phyloP scores from a whole-genome alignment of 768 basidiomycete species.

The Cystoderma amianthinum region DNA sequence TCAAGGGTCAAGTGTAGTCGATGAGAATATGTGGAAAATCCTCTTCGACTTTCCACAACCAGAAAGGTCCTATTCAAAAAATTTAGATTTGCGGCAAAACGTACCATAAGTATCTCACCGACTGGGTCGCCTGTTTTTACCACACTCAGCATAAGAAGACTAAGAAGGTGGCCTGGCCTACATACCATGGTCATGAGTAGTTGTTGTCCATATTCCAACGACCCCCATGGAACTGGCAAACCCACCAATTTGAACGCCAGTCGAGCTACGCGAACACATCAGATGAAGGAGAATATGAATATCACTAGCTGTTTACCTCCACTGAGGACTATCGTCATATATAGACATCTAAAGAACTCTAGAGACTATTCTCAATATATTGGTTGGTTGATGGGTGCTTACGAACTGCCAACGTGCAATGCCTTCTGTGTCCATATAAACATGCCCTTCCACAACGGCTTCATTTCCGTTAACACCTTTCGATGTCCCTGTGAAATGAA shows the following conservation, averaged over 20 bases:
- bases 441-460: slow-evolving; percentile 40
- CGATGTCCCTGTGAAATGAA: slow-evolving; percentile 42
- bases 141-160: not conserved
- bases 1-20: slow-evolving; percentile 19
- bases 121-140: slow-evolving; percentile 49
- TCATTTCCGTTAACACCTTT: slow-evolving; percentile 34
- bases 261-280: slow-evolving; percentile 34
- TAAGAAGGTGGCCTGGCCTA: slow-evolving; percentile 2
- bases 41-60: slow-evolving; percentile 58
- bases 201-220: slow-evolving; percentile 64
- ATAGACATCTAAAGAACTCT: slow-evolving; percentile 37
- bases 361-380: slow-evolving; percentile 1
- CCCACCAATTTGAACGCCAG: slow-evolving; percentile 61
- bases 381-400: slow-evolving; percentile 19
- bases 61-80: slow-evolving; percentile 52
- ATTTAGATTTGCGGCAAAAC: not conserved
- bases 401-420: slow-evolving; percentile 56
- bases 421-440: slow-evolving; percentile 38
- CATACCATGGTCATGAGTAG: slow-evolving; percentile 47
- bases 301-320: slow-evolving; percentile 36
- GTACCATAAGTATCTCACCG: slow-evolving; percentile 30
- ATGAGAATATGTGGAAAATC: slow-evolving; percentile 26
- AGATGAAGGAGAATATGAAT: not conserved
- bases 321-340: slow-evolving; percentile 45
- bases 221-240: slow-evolving; percentile 61